Base-by-base conservation (phyloP, 768 basidiomycete genomes). In the Mycena filopes region DNA sequence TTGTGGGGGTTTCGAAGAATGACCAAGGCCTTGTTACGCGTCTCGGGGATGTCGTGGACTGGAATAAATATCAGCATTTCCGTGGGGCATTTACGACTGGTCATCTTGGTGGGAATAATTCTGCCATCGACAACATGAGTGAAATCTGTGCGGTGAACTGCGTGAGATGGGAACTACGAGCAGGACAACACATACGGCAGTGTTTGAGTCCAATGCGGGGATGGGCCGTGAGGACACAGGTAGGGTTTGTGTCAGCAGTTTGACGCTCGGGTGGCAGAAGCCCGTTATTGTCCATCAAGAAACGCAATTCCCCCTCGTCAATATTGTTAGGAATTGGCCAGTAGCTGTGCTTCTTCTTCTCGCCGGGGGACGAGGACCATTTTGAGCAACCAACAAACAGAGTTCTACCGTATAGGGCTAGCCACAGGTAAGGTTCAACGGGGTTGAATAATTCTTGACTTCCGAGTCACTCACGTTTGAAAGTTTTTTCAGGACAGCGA, bases 371-470 rank as follows among this genome's bases (percentile, higher is more conserved):
- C n/a, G n/a, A n/a, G n/a, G n/a, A 12, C 46, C 49, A 53, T 15
- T 43, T 42, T 15, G 55, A 64, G 55, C 63, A 64, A 5, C 63
- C 63, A 28, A 64, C 28, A 48, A 57, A 64, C 12, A 48, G 36
- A 11, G 7, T 9, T n/a, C 57, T 64, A n/a, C 55, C 63, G 55
- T 57, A 25, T 16, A 7, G 2, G 1, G 56, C 47, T 3, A 46
- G 56, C 7, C 16, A 12, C 31, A 12, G 3, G 3, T 55, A 20
- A 29, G 45, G 33, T 55, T 55, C 21, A 47, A 36, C 15, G 29
- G 21, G 29, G n/a, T 29, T n/a, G n/a, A n/a, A n/a, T n/a, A n/a
- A n/a, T n/a, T n/a, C n/a, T n/a, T n/a, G 21, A 18, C 55, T 23
- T 43, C 15, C 16, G 11, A 28, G 38, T 16, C 48, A 26, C 51